These are phyloP conservation scores for Avena sativa DNA, from an alignment of 176 grass and related monocot species.

Conservation along the genomic window DNA sequence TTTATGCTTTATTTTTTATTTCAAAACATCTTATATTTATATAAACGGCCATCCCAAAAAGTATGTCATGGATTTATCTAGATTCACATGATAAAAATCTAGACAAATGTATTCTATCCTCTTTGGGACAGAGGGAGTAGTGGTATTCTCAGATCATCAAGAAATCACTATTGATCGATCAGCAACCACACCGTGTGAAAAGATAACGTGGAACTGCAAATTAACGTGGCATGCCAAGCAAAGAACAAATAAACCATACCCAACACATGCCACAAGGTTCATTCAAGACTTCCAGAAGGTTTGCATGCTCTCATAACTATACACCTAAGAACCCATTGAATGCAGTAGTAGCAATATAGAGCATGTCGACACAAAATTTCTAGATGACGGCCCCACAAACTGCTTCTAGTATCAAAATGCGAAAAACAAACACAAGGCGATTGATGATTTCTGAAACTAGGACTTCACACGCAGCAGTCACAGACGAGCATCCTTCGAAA, in stretches of 20 bases:
- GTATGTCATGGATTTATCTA: too few relatives aligned
- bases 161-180: too few relatives aligned
- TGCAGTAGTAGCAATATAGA: conserved; percentile 36
- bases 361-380: conserved; percentile 40
- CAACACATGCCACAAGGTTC: not conserved
- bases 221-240: not conserved
- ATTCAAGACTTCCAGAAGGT: not conserved
- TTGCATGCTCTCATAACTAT: conserved; percentile 40
- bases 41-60: too few relatives aligned
- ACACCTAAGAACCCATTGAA: conserved; percentile 44
- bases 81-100: too few relatives aligned
- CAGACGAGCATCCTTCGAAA: conserved; percentile 41
- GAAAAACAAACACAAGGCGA: conserved; percentile 11
- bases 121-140: conserved; percentile 18
- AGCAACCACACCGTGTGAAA: not conserved
- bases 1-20: too few relatives aligned
- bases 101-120: too few relatives aligned
- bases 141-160: not conserved
- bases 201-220: not conserved
- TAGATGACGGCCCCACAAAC: conserved; percentile 23
- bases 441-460: conserved; percentile 37
- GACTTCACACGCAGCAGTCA: conserved; percentile 3
- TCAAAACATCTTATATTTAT: too few relatives aligned
- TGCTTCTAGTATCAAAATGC: conserved; percentile 41
- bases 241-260: not conserved